Conservation (phyloP, 768 basidiomycete species). For the Suillus hirtellus region DNA sequence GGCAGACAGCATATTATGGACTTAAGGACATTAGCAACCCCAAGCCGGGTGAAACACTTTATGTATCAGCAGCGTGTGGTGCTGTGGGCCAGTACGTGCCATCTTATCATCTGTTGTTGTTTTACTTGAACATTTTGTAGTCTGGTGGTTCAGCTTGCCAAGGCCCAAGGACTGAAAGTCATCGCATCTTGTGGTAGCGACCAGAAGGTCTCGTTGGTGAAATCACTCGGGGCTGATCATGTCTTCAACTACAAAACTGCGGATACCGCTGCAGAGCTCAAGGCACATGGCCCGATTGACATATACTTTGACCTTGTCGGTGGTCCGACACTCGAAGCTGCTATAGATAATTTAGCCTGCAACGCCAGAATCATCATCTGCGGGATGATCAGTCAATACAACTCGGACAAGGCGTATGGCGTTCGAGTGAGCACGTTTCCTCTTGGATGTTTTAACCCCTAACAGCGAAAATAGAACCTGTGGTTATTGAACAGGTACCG, state of each 20-base stretch:
- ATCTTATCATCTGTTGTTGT: constrained; percentile 1
- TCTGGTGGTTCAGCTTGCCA: constrained; percentile 52
- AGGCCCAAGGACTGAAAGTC: constrained; percentile 57
- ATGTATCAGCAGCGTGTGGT: constrained; percentile 44
- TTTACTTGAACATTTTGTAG: constrained; percentile 24
- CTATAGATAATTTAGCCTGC: constrained; percentile 44
- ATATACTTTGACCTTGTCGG: constrained; percentile 58
- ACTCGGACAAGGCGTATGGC: constrained; percentile 21
- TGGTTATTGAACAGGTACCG: constrained; percentile 5
- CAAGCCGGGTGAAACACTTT: constrained; percentile 47
- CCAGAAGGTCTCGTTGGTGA: constrained; percentile 68
- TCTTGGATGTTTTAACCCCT: not conserved
- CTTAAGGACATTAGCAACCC: constrained; percentile 27
- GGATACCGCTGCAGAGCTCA: constrained; percentile 50
- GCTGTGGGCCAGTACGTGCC: constrained; percentile 61
- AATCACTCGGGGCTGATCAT: constrained; percentile 63
- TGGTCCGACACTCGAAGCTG: constrained; percentile 58
- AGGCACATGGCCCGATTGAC: constrained; percentile 57
- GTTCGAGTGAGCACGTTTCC: constrained; percentile 17
- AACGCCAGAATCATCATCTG: constrained; percentile 50
- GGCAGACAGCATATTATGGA: constrained; percentile 32
- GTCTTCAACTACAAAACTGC: constrained; percentile 75
- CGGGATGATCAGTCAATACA: constrained; percentile 11
- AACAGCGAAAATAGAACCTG: constrained; percentile 1
- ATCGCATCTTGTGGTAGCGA: constrained; percentile 73